Evolutionary conservation across 2,329 filamentous ascomycete species (phyloP), one percentile per base, ranked within the genome.

Genomic region (Epichloe festucae): DNA sequence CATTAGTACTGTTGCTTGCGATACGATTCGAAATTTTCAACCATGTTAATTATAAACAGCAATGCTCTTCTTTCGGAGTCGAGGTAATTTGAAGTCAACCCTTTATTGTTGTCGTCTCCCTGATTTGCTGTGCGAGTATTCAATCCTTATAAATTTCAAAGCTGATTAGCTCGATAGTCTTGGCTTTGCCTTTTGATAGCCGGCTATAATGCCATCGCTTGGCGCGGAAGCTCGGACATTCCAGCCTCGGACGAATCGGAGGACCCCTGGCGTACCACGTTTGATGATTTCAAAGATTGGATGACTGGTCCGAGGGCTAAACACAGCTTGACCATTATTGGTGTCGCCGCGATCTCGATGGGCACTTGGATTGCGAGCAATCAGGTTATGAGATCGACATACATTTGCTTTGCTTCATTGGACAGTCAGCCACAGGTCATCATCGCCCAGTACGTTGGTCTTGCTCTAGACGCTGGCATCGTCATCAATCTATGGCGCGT

Each of bases 401-500:
- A 73, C 52, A 70, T 78, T 52, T 81, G 77, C 57, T 73, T 76
- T 17, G 56, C 65, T 4, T 57, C 66, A 3, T 54, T 68, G 14
- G 75, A 77, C 50, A 69, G 63, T 48, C 61, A 61, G 3, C 58
- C 62, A 4, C 60, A 60, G 17, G 62, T 71, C 1, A 55, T 73
- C 0, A 54, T 65, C n/a, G 56, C 73, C 6, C 77, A 79, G 54
- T 54, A 69, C 46, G 17, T 68, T 1, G 73, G 73, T 0, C 59
- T 79, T 17, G 53, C 70, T 21, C 62, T 76, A 5, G 76, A 80
- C 56, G 68, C 70, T 6, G 52, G 62, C 40, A 71, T 78, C 49
- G 58, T 74, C 19, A 59, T 76, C n/a, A 60, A 76, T 10, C 53
- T 70, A 2, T 79, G 77, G 76, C 70, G 75, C 38, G 65, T 77